A percentile compares a stretch with the other conserved stretches of the same genome.
Evolutionary conservation across 495 filamentous ascomycete species (phyloP).

Genomic region (Podospora didyma): DNA sequence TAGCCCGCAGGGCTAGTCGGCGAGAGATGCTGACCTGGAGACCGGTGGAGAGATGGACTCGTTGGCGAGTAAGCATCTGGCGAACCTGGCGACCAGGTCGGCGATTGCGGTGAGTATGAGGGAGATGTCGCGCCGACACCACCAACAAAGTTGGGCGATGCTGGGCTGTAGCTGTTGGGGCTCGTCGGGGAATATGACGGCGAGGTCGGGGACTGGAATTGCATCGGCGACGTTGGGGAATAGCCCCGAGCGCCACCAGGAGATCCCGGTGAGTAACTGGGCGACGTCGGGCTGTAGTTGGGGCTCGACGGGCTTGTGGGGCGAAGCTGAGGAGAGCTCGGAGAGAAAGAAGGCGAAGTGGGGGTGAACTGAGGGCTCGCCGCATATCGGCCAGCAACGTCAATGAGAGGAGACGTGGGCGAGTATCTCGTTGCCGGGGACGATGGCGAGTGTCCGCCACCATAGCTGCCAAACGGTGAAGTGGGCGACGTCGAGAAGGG

Average conservation of each 20-base stretch:
- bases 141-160: slow-evolving; percentile 57
- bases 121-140: slow-evolving; percentile 44
- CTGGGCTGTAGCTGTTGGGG: slow-evolving; percentile 55
- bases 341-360: slow-evolving; percentile 78
- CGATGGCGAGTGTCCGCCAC: slow-evolving; percentile 62
- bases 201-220: slow-evolving; percentile 57
- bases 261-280: slow-evolving; percentile 73
- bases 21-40: slow-evolving; percentile 48
- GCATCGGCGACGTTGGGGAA: slow-evolving; percentile 56
- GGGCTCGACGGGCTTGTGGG: slow-evolving; percentile 59
- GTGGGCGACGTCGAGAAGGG: slow-evolving; percentile 77
- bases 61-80: slow-evolving; percentile 74
- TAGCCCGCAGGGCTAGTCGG: slow-evolving; percentile 50
- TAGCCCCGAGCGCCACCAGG: slow-evolving; percentile 58
- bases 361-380: slow-evolving; percentile 70
- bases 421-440: slow-evolving; percentile 68
- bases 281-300: slow-evolving; percentile 79
- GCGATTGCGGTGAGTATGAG: slow-evolving; percentile 69
- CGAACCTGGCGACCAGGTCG: slow-evolving; percentile 64
- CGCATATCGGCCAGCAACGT: slow-evolving; percentile 61
- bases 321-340: slow-evolving; percentile 67
- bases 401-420: slow-evolving; percentile 60
- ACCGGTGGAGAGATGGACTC: slow-evolving; percentile 64
- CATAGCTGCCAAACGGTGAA: slow-evolving; percentile 63
- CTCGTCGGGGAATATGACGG: slow-evolving; percentile 63